These are phyloP conservation scores for Tanacetum coccineum DNA, from an alignment of 129 eudicot genomes.

Conservation along the genomic window DNA sequence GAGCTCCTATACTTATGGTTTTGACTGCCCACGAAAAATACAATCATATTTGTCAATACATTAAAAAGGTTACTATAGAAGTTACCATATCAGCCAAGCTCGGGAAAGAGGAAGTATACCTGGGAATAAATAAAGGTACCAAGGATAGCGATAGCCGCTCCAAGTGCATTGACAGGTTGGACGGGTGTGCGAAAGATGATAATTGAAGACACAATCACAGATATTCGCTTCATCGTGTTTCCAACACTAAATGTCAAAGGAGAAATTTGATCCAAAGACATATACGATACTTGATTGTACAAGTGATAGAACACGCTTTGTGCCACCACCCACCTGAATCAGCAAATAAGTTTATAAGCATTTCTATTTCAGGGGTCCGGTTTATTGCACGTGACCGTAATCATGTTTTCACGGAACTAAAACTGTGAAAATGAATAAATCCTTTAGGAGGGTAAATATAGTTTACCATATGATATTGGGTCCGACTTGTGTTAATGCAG, in stretches of 20 bases:
- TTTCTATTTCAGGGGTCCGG: no score
- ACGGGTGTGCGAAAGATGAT: constrained; percentile 57
- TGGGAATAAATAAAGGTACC: constrained; percentile 67
- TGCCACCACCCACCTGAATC: constrained; percentile 57
- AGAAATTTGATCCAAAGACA: constrained; percentile 59
- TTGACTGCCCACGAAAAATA: no score
- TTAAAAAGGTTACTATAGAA: no score
- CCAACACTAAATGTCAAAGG: constrained; percentile 64
- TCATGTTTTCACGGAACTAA: no score
- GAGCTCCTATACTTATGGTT: no score
- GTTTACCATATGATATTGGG: constrained; percentile 57
- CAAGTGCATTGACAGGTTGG: constrained; percentile 53
- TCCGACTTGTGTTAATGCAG: constrained; percentile 48
- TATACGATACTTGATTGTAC: constrained; percentile 60
- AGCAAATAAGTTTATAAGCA: background rate
- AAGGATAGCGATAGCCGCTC: constrained; percentile 60
- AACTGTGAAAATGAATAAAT: background rate
- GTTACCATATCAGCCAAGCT: no score
- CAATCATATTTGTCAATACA: no score
- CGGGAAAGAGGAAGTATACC: constrained; percentile 21
- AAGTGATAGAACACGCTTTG: constrained; percentile 63
- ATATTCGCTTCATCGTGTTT: constrained; percentile 66
- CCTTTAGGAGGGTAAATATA: constrained; percentile 16
- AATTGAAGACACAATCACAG: constrained; percentile 60
- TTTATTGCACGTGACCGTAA: no score